Conservation (phyloP, 108 stramenopile genomes). For the Skeletonema menzelii region DNA sequence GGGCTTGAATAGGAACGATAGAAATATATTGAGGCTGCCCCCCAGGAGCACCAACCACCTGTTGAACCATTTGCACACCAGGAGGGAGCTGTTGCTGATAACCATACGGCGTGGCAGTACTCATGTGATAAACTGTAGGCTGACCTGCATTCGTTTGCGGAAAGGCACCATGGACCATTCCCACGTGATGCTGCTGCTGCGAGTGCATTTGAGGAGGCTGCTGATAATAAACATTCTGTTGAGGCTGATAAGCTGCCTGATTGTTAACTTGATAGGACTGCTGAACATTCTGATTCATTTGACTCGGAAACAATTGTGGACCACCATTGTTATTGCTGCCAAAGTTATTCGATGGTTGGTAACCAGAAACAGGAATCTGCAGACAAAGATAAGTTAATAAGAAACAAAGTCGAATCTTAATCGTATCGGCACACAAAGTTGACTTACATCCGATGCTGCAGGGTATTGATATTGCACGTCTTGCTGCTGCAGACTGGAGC, state of each 20-base stretch:
- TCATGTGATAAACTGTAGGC: constrained; percentile 62
- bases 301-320: neutral
- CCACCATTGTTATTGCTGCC: constrained; percentile 7
- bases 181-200: constrained; percentile 5
- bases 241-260: constrained; percentile 6
- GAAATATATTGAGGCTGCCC: constrained; percentile 59
- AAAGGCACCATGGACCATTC: constrained; percentile 5
- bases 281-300: constrained; percentile 9
- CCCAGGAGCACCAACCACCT: constrained; percentile 12
- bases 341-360: constrained; percentile 7
- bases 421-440: neutral
- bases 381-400: neutral
- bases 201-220: constrained; percentile 10
- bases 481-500: neutral
- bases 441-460: neutral
- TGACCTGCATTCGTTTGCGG: constrained; percentile 15
- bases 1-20: constrained; percentile 64
- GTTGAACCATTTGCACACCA: constrained; percentile 46
- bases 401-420: neutral
- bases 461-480: neutral
- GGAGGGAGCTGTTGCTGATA: constrained; percentile 56
- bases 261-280: constrained; percentile 2
- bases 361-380: constrained; percentile 4
- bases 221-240: constrained; percentile 30
- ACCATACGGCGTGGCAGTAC: constrained; percentile 40